phyloP scores from a whole-genome alignment of 2,329 filamentous ascomycete species.

The Penicillium freii region DNA sequence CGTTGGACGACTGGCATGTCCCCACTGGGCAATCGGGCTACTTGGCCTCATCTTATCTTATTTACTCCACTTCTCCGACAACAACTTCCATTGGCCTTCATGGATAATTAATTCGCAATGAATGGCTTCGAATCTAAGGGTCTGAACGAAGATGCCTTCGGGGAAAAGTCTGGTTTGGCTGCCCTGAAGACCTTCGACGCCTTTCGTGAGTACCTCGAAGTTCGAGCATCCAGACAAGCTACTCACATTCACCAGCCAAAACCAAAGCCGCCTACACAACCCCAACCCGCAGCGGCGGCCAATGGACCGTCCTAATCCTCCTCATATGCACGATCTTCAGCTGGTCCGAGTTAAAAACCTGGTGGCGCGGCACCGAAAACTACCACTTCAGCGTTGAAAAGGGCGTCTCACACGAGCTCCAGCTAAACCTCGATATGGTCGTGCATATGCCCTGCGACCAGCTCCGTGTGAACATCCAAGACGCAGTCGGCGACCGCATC shows the following conservation, averaged over 20 bases:
- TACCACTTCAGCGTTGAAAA: conserved; percentile 95
- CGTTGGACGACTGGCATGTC: neutral
- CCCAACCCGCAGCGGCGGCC: conserved; percentile 79
- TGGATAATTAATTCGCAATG: conserved; percentile 53
- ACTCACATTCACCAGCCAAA: conserved; percentile 64
- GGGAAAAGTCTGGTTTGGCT: conserved; percentile 61
- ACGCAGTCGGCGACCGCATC: conserved; percentile 88
- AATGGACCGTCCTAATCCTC: conserved; percentile 85
- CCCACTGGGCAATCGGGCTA: conserved; percentile 22
- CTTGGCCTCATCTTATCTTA: conserved; percentile 32
- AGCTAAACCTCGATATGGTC: conserved; percentile 95
- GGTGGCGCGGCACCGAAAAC: conserved; percentile 79
- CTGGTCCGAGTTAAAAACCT: conserved; percentile 73
- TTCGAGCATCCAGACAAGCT: neutral
- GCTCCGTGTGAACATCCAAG: conserved; percentile 95
- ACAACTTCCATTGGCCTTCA: conserved; percentile 23
- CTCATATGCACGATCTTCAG: conserved; percentile 72
- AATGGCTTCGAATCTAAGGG: conserved; percentile 71
- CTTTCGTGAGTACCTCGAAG: conserved; percentile 68
- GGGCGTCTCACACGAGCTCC: conserved; percentile 78
- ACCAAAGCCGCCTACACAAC: conserved; percentile 91
- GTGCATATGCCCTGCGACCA: conserved; percentile 83
- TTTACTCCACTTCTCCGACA: conserved; percentile 20
- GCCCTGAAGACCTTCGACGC: conserved; percentile 85
- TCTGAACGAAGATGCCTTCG: conserved; percentile 78